A percentile compares a stretch with the other conserved stretches of the same genome.
Evolutionary conservation across 2,329 filamentous ascomycete species (phyloP).

Genomic region (Colletotrichum eleusines): DNA sequence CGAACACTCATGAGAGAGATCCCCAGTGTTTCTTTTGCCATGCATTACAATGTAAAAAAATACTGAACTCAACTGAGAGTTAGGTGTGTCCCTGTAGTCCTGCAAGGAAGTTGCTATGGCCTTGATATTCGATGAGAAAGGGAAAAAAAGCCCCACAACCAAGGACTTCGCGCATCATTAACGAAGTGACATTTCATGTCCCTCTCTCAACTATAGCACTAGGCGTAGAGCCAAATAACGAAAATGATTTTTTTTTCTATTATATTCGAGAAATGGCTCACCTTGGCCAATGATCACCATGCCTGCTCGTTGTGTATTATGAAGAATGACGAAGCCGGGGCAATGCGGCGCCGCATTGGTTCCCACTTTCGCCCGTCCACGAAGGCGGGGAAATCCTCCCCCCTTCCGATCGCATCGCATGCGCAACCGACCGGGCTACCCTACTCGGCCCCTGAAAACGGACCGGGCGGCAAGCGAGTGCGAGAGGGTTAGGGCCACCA

Average conservation of each 20-base stretch:
- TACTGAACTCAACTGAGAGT: neutral
- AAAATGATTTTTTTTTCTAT: too few species aligned
- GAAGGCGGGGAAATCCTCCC: constrained; percentile 2
- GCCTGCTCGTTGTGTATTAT: neutral
- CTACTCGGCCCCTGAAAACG: constrained; percentile 8
- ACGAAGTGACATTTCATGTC: neutral
- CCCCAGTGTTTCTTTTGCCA: neutral
- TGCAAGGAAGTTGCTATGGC: neutral
- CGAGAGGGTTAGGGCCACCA: constrained; percentile 4
- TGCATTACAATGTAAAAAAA: neutral
- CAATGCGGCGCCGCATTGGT: constrained; percentile 8
- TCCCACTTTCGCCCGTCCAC: neutral
- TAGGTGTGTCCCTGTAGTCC: neutral
- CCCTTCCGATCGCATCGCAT: neutral
- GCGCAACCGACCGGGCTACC: neutral
- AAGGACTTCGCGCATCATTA: neutral
- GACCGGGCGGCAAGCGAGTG: constrained; percentile 21
- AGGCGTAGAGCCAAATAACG: neutral
- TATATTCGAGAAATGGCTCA: neutral
- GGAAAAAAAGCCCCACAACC: too few species aligned
- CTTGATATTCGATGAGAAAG: neutral
- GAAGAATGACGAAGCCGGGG: neutral
- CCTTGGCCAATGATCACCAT: neutral
- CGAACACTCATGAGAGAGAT: neutral
- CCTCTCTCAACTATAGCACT: neutral